A percentile compares a stretch with the other conserved stretches of the same genome.
These are phyloP conservation scores for Paracoccidioides lutzii DNA, from an alignment of 2,329 filamentous ascomycete genomes.

Conservation along the genomic window DNA sequence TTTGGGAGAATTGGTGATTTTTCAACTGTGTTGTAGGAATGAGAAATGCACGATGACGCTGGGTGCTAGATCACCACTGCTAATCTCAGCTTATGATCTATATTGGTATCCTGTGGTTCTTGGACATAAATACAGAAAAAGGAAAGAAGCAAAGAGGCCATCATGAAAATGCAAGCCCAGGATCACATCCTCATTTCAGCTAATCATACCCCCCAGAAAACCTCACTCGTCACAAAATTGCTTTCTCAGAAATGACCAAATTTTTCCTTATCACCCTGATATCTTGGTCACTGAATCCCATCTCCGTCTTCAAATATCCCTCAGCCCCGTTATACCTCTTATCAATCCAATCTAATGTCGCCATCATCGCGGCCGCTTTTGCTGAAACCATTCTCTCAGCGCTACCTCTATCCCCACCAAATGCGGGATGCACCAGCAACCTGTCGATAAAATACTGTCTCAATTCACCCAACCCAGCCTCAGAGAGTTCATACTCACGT, in stretches of 20 bases:
- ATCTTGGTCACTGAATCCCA: slow-evolving; percentile 44
- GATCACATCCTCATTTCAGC: not conserved
- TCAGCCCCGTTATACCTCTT: slow-evolving; percentile 51
- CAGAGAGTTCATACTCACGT: slow-evolving; percentile 15
- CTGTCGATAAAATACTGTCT: slow-evolving; percentile 40
- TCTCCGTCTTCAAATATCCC: slow-evolving; percentile 46
- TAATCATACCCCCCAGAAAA: not conserved
- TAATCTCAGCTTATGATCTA: not conserved
- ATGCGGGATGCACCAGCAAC: slow-evolving; percentile 36
- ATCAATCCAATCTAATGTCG: slow-evolving; percentile 42
- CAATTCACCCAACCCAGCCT: slow-evolving; percentile 29
- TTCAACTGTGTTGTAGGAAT: not conserved
- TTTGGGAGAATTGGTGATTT: slow-evolving; percentile 79
- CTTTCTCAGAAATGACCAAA: slow-evolving; percentile 29
- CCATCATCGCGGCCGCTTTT: slow-evolving; percentile 40
- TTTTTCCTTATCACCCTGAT: slow-evolving; percentile 39
- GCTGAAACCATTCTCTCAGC: slow-evolving; percentile 34
- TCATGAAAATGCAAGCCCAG: not conserved
- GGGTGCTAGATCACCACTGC: not conserved
- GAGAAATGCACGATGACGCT: not conserved
- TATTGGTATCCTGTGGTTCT: not conserved
- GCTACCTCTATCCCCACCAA: slow-evolving; percentile 35
- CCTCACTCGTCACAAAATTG: slow-evolving; percentile 3
- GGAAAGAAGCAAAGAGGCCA: too few species aligned
- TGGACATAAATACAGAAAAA: slow-evolving; percentile 1